Conservation (phyloP, 2,329 filamentous ascomycete species). For the Cercospora nicotianae region DNA sequence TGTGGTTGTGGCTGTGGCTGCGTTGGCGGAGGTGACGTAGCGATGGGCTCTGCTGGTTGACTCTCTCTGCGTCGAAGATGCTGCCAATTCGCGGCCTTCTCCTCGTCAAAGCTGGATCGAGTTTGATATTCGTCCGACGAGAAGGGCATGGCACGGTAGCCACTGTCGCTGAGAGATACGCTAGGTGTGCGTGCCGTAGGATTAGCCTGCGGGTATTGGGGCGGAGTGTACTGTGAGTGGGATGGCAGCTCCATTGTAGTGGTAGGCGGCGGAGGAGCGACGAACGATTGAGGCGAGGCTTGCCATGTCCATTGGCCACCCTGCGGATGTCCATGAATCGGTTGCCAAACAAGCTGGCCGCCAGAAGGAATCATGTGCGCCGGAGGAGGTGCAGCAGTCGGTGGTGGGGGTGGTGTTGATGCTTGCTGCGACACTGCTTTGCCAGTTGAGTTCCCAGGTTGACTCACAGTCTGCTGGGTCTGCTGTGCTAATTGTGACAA, state of each 20-base stretch:
- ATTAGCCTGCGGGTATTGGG: neutral
- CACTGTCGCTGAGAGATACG: slow-evolving; percentile 14
- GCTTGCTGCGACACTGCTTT: neutral
- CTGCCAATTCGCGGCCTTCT: slow-evolving; percentile 29
- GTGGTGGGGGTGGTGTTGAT: neutral
- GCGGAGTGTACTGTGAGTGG: neutral
- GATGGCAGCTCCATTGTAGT: neutral
- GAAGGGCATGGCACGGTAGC: slow-evolving; percentile 28
- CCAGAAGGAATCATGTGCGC: neutral
- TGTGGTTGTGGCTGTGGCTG: slow-evolving; percentile 1
- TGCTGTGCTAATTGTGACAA: slow-evolving; percentile 3
- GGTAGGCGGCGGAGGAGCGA: neutral
- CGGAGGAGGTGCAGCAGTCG: neutral
- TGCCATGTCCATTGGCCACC: slow-evolving; percentile 12
- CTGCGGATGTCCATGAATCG: slow-evolving; percentile 8
- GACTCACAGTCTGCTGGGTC: neutral
- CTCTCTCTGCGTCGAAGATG: slow-evolving; percentile 22
- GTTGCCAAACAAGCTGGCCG: slow-evolving; percentile 11
- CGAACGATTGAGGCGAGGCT: neutral
- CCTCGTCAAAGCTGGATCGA: slow-evolving; percentile 15
- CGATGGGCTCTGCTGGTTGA: neutral
- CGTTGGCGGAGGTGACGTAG: neutral
- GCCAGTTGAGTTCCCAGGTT: no score
- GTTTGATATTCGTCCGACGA: slow-evolving; percentile 22
- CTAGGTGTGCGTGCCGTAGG: neutral